Evolutionary conservation across 2,329 filamentous ascomycete genomes (phyloP).

Genomic region (Camptophora hylomeconis): DNA sequence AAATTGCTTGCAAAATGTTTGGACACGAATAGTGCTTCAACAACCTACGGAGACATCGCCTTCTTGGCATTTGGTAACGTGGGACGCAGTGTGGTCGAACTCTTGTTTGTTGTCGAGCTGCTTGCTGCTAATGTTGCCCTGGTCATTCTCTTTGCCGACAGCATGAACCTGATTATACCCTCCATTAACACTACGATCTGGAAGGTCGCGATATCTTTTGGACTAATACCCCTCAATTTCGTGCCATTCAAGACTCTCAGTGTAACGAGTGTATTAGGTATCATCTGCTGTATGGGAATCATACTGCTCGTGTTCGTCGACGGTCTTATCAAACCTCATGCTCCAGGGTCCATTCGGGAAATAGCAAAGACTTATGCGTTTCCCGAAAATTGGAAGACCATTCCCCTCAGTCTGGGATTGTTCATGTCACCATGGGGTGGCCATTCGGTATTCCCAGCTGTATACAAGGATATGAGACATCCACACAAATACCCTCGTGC

Average conservation of each 20-base stretch:
- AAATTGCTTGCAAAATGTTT: conserved; percentile 76
- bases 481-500: conserved; percentile 67
- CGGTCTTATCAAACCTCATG: conserved; percentile 67
- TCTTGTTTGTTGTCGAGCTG: conserved; percentile 79
- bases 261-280: conserved; percentile 86
- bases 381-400: conserved; percentile 70
- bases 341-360: conserved; percentile 70
- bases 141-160: conserved; percentile 87
- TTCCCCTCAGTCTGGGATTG: conserved; percentile 79
- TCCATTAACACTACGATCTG: conserved; percentile 56
- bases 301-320: conserved; percentile 73
- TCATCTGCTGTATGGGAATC: conserved; percentile 78
- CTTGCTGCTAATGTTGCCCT: conserved; percentile 80
- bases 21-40: conserved; percentile 69
- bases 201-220: conserved; percentile 71
- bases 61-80: conserved; percentile 78
- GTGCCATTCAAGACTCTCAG: conserved; percentile 71
- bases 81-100: conserved; percentile 67
- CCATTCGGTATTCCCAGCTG: conserved; percentile 70
- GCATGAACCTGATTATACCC: conserved; percentile 65
- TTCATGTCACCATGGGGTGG: conserved; percentile 74
- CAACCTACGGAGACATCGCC: conserved; percentile 89
- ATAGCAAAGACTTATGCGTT: conserved; percentile 71
- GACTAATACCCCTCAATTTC: conserved; percentile 73
- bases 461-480: conserved; percentile 65